Conservation (phyloP, 208 protist genomes). For the Angomonas desouzai region DNA sequence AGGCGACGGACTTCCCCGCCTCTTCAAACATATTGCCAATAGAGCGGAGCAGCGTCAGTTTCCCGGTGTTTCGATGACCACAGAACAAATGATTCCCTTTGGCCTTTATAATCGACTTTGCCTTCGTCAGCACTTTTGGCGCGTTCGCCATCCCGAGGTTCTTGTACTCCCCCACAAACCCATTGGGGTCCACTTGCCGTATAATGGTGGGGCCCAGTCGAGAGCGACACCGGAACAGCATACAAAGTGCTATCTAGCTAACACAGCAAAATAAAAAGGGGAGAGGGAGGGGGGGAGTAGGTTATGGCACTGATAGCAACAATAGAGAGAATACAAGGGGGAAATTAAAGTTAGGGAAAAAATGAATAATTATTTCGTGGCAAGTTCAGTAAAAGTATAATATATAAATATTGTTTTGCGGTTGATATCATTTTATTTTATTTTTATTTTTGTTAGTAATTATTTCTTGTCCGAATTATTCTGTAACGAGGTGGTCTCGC, state of each 20-base stretch:
- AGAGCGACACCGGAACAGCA: neutral
- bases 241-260: neutral
- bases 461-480: neutral
- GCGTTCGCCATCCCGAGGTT: constrained; percentile 33
- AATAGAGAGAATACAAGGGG: too few relatives aligned
- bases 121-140: constrained; percentile 35
- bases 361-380: too few relatives aligned
- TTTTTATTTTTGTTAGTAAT: constrained; percentile 15
- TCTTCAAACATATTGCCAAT: constrained; percentile 64
- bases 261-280: constrained; percentile 5
- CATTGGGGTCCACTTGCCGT: constrained; percentile 68
- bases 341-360: too few relatives aligned
- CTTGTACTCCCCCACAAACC: constrained; percentile 69
- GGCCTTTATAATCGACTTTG: constrained; percentile 22
- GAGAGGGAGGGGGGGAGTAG: neutral
- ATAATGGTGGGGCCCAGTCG: constrained; percentile 33
- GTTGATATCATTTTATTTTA: constrained; percentile 8
- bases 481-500: constrained; percentile 33
- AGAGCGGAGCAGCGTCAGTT: constrained; percentile 72
- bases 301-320: too few relatives aligned
- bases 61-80: constrained; percentile 74
- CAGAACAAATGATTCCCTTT: constrained; percentile 71
- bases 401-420: constrained; percentile 2
- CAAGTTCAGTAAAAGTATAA: too few relatives aligned
- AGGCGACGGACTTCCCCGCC: constrained; percentile 43